These are phyloP conservation scores for Cryptosporidium sp. DNA, from an alignment of 169 alveolate species.

Conservation along the genomic window DNA sequence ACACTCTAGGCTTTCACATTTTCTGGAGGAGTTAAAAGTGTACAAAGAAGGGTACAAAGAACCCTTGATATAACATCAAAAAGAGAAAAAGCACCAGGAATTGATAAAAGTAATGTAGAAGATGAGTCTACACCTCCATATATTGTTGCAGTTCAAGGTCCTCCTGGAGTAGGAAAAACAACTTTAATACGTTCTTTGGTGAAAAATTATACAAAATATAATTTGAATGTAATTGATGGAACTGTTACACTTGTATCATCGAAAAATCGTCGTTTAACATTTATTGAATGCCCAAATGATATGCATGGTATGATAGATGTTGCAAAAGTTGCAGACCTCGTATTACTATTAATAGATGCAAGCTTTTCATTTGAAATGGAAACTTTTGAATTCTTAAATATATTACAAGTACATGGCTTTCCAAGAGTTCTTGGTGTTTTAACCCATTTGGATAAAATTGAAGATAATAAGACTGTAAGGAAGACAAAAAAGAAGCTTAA, in stretches of 20 bases:
- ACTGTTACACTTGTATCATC: slow-evolving; percentile 96
- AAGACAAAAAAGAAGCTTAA: slow-evolving; percentile 95
- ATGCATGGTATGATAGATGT: slow-evolving; percentile 96
- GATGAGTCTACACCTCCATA: slow-evolving; percentile 82
- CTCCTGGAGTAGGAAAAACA: slow-evolving; percentile 95
- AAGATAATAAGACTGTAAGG: slow-evolving; percentile 90
- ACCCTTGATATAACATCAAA: slow-evolving; percentile 88
- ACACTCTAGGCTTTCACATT: slow-evolving; percentile 87
- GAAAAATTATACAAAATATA: slow-evolving; percentile 93
- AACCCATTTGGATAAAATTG: slow-evolving; percentile 96
- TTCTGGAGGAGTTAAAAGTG: slow-evolving; percentile 92
- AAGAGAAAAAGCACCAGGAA: slow-evolving; percentile 84
- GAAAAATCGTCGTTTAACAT: slow-evolving; percentile 93
- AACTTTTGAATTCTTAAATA: slow-evolving; percentile 97
- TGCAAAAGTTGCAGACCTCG: slow-evolving; percentile 98
- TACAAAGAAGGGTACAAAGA: slow-evolving; percentile 90
- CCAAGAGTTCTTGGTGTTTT: slow-evolving; percentile 95
- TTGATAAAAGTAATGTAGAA: slow-evolving; percentile 81
- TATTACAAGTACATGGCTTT: slow-evolving; percentile 93
- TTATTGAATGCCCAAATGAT: slow-evolving; percentile 96
- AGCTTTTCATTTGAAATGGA: slow-evolving; percentile 97
- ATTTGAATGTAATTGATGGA: slow-evolving; percentile 85
- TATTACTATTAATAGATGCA: slow-evolving; percentile 96
- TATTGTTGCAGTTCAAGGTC: slow-evolving; percentile 94
- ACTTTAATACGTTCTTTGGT: slow-evolving; percentile 97